Base-by-base conservation (phyloP, 1,139 yeast species). In the Candida smagusa region DNA sequence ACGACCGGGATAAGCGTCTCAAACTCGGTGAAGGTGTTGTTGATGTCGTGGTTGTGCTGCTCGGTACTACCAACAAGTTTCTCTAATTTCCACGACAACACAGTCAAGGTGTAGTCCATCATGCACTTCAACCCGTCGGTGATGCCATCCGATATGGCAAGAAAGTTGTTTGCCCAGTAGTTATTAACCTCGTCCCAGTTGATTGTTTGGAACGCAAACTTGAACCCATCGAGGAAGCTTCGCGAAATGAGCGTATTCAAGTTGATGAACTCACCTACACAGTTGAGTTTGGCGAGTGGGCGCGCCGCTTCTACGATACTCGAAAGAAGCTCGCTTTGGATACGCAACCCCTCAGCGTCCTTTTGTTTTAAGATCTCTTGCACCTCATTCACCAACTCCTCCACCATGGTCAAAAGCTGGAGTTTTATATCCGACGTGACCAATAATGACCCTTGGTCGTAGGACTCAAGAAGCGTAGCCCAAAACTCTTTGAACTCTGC, bases 31-130 rank as follows among this genome's bases (percentile, higher is more conserved):
- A 63, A 55, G 2, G 48, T 40, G 4, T 33, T 33, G 11, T 45
- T 43, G 7, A 63, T 44, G 40, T 61, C 59, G 35, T 42, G 42
- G 3, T 47, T 42, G 7, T 37, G 40, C 35, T 56, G 59, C 4
- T 48, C 44, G 8, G 55, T 44, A 2, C 31, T 30, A 19, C 48
- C 50, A 8, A 65, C 50, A 13, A 66, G 48, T 28, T 52, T 56
- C 37, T 69, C 74, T 26, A 68, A 52, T 36, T 59, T 62, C 66
- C 72, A 62, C 3, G 72, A 61, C 6, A 55, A 47, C 1, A 58
- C 39, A 3, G 59, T 49, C 29, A 66, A 48, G 1, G 57, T 31
- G 11, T 59, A 51, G 33, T 64, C 68, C 30, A 64, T 44, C 0
- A 61, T 37, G 1, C 41, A 41, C 27, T 40, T 48, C 36, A 63